These are phyloP conservation scores for Zymoseptoria tritici DNA, from an alignment of 2,329 filamentous ascomycete species.

Conservation along the genomic window DNA sequence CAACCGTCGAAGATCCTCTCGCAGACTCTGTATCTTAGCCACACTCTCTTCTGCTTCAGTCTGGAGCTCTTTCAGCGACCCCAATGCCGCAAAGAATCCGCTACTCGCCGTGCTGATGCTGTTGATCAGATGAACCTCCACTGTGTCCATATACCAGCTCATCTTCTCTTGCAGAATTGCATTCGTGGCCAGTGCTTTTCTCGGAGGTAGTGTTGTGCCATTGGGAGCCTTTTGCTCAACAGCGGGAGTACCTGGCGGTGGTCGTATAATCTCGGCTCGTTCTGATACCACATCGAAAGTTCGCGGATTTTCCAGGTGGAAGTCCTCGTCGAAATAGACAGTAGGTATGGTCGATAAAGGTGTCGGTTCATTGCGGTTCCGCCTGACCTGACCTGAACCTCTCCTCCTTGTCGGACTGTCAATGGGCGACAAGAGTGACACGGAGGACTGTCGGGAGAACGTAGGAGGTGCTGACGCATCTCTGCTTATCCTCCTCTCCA, in stretches of 20 bases:
- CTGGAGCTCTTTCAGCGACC: conserved; percentile 83
- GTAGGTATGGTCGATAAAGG: conserved; percentile 85
- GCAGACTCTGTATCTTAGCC: conserved; percentile 69
- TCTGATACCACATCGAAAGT: conserved; percentile 97
- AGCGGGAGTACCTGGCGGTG: conserved; percentile 44
- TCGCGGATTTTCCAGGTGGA: conserved; percentile 89
- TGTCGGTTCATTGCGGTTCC: conserved; percentile 63
- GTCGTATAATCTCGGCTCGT: conserved; percentile 85
- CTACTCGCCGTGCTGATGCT: conserved; percentile 94
- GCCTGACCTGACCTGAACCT: conserved; percentile 46
- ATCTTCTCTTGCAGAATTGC: conserved; percentile 96
- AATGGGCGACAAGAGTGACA: conserved; percentile 39
- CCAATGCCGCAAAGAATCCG: conserved; percentile 91
- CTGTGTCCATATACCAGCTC: conserved; percentile 99
- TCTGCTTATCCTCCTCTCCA: conserved; percentile 36
- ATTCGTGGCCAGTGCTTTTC: conserved; percentile 89
- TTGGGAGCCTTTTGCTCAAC: conserved; percentile 45
- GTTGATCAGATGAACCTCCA: conserved; percentile 92
- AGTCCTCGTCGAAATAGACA: conserved; percentile 92
- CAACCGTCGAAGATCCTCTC: conserved; percentile 70
- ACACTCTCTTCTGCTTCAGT: conserved; percentile 89
- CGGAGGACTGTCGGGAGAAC: conserved; percentile 34
- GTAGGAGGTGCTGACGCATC: conserved; percentile 30
- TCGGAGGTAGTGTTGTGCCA: conserved; percentile 48
- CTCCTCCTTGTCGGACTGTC: conserved; percentile 44